phyloP scores from a whole-genome alignment of 441 rosid species.

The Omphalea diandra region DNA sequence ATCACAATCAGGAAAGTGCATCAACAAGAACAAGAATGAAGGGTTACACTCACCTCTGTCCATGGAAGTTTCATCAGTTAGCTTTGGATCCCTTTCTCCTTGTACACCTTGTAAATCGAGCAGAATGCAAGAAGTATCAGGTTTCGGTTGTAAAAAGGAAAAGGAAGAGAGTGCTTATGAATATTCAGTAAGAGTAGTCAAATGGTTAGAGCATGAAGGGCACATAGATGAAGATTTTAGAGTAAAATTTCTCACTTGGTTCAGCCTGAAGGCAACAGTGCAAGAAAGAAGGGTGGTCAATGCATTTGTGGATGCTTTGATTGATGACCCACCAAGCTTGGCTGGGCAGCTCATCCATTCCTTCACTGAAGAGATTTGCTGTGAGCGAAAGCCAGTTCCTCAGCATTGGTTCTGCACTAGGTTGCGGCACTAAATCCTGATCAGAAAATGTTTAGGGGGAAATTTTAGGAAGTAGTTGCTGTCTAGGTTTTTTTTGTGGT shows the following conservation, averaged over 20 bases:
- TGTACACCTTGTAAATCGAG: slow-evolving; percentile 62
- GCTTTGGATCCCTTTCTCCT: slow-evolving; percentile 30
- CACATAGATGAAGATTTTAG: slow-evolving; percentile 78
- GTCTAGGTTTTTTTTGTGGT: slow-evolving; percentile 3
- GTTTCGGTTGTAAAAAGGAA: slow-evolving; percentile 38
- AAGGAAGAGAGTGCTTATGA: slow-evolving; percentile 48
- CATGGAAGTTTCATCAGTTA: slow-evolving; percentile 14
- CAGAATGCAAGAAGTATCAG: slow-evolving; percentile 42
- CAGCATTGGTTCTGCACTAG: slow-evolving; percentile 67
- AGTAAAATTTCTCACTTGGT: slow-evolving; percentile 94
- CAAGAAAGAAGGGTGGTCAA: slow-evolving; percentile 76
- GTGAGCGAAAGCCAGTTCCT: slow-evolving; percentile 44
- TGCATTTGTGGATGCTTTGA: slow-evolving; percentile 60
- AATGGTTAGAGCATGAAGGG: slow-evolving; percentile 73
- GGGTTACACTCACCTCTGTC: slow-evolving; percentile 25
- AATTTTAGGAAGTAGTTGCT: slow-evolving; percentile 2
- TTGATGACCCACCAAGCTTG: slow-evolving; percentile 70
- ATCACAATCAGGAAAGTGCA: slow-evolving; percentile 51
- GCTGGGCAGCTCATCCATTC: slow-evolving; percentile 87
- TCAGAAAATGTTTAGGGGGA: not conserved
- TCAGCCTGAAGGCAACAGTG: slow-evolving; percentile 77
- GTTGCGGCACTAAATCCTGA: slow-evolving; percentile 60
- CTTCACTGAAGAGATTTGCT: slow-evolving; percentile 56
- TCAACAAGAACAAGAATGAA: slow-evolving; percentile 30
- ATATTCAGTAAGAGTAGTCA: slow-evolving; percentile 60